These are phyloP conservation scores for Bruguiera hainesii DNA, from an alignment of 441 rosid species.

Conservation along the genomic window DNA sequence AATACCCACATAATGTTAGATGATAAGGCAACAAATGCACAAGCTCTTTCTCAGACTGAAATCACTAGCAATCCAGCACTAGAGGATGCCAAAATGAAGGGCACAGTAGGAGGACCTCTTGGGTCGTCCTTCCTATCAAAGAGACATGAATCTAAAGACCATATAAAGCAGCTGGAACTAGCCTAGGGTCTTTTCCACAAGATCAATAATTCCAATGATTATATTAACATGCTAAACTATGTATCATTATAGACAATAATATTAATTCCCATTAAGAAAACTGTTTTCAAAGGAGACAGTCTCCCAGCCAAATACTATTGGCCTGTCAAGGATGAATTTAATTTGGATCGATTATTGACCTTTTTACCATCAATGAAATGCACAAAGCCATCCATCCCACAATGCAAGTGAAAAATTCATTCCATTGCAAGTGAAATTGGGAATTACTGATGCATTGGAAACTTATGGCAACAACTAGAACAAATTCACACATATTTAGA, in stretches of 20 bases:
- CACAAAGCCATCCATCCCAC: neutral
- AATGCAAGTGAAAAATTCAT: neutral
- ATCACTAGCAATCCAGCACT: neutral
- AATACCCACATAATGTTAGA: neutral
- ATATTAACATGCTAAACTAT: too few species aligned
- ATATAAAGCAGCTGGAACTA: neutral
- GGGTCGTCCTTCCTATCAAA: neutral
- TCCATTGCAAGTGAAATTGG: neutral
- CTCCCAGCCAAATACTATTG: neutral
- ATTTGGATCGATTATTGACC: neutral
- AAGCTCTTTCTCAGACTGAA: neutral
- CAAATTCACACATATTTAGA: neutral
- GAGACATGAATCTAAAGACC: neutral
- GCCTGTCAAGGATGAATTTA: neutral
- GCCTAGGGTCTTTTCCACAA: neutral
- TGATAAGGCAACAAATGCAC: too few species aligned
- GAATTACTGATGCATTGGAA: neutral
- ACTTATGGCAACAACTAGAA: neutral
- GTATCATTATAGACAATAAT: neutral
- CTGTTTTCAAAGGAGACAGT: neutral
- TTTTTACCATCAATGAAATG: neutral
- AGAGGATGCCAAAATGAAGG: neutral
- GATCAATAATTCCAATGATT: neutral
- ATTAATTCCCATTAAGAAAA: neutral
- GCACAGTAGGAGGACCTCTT: neutral